Conservation (phyloP, 768 basidiomycete genomes). For the Serendipita sp. region DNA sequence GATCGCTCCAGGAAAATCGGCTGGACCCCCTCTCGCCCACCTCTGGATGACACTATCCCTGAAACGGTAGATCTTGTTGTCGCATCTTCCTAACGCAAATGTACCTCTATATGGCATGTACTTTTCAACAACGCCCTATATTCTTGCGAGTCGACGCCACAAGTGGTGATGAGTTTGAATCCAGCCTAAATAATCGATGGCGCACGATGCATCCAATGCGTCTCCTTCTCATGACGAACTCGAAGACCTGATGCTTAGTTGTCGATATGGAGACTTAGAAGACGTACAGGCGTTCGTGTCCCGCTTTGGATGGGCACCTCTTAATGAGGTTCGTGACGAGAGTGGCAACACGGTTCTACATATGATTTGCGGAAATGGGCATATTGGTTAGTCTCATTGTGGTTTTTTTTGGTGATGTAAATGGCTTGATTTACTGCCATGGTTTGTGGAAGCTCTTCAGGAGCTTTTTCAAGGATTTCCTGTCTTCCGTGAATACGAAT, state of each 20-base stretch:
- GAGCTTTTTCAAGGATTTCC: not conserved
- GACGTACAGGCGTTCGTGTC: conserved; percentile 55
- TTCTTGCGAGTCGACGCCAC: too few species aligned
- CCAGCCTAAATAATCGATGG: not conserved
- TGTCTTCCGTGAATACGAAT: too few species aligned
- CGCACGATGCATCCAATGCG: not conserved
- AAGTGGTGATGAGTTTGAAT: too few species aligned
- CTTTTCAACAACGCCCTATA: too few species aligned
- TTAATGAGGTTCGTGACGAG: conserved; percentile 46
- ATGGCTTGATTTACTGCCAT: not conserved
- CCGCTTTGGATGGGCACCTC: conserved; percentile 34
- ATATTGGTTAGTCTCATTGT: conserved; percentile 40
- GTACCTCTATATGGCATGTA: too few species aligned
- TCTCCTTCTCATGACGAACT: conserved; percentile 21
- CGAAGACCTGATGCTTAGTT: conserved; percentile 65
- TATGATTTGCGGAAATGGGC: conserved; percentile 82
- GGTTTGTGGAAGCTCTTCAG: not conserved
- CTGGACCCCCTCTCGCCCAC: conserved; percentile 13
- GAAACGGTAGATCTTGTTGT: not conserved
- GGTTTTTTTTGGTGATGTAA: not conserved
- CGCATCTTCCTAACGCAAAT: not conserved
- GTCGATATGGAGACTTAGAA: conserved; percentile 77
- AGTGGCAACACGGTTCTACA: conserved; percentile 70
- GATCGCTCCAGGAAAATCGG: conserved; percentile 13
- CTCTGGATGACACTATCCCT: conserved; percentile 9